A percentile compares a stretch with the other conserved stretches of the same genome.
phyloP scores from a whole-genome alignment of 2,329 filamentous ascomycete species.

The Arthrobotrys sinensis region DNA sequence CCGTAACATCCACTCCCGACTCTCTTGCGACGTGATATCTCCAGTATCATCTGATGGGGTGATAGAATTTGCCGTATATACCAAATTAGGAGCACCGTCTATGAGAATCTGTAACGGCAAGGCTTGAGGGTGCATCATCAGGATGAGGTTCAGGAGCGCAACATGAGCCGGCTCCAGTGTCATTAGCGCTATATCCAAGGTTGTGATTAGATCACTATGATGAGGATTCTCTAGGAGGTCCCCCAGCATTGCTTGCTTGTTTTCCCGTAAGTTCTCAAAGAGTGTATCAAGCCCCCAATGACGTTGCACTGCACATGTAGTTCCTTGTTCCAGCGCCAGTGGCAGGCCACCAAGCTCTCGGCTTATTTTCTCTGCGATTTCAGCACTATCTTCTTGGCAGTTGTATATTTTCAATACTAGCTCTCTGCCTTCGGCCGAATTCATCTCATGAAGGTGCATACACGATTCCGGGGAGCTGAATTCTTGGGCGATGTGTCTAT shows the following conservation, averaged over 20 bases:
- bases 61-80: background rate
- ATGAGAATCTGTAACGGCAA: constrained; percentile 18
- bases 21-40: background rate
- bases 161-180: constrained; percentile 2
- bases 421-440: constrained; percentile 23
- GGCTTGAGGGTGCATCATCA: constrained; percentile 30
- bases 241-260: background rate
- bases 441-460: constrained; percentile 24
- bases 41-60: background rate
- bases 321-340: constrained; percentile 24
- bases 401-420: constrained; percentile 17
- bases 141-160: constrained; percentile 8
- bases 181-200: constrained; percentile 22
- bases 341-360: constrained; percentile 28
- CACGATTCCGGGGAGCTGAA: background rate
- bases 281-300: constrained; percentile 1
- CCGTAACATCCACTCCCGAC: background rate
- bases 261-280: constrained; percentile 5
- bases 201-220: constrained; percentile 19
- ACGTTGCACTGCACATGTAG: constrained; percentile 1
- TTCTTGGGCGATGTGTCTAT: constrained; percentile 13
- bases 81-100: constrained; percentile 14
- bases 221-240: background rate
- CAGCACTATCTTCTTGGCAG: background rate
- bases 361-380: constrained; percentile 27